Base-by-base conservation (phyloP, 192 early-diverging fungal genomes). In the Coemansia sp. region DNA sequence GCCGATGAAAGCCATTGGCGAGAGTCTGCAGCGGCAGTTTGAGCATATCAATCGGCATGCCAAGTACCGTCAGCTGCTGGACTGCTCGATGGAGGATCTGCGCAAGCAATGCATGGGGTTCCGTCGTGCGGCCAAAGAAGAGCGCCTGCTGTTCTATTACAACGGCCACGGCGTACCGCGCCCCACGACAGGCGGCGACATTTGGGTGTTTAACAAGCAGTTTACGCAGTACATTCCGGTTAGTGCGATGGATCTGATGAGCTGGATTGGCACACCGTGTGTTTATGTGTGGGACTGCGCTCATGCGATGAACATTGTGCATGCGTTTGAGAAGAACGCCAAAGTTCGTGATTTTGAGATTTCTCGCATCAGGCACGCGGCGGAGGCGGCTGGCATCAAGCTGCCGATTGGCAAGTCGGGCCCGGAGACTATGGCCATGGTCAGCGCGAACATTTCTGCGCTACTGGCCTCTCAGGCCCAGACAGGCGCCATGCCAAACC, bases 221-320 rank as follows among this genome's bases (percentile, higher is more conserved):
- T 97, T 94, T 84, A 97, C 95, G 35, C 97, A 99, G 84, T 99
- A 99, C 82, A 94, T 99, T 61, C 97, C 97, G 5, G 90, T 96
- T 15, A 92, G 89, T 32, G 77, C 96, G 8, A 86, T 92, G 70
- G 94, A 97, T 67, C 79, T 99, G 52, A 93, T 97, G 80, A 88
- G 87, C 39, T 96, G 94, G 93, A 78, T 99, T 4, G 97, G 97
- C 27, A 92, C 95, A 4, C 97, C 97, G 9, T 90, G 90, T 49
- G 92, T 98, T 45, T 99, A 93, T 75, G 93, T 99, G 8, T 99
- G 93, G 85, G 97, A 99, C 79, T 98, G 97, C 66, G 89, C 93
- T 32, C 84, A 88, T 5, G 97, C 97, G 1, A 94, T 93, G 62
- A 92, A 93, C 63, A 91, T 99, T 56, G 84, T 99, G 29, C 66